Base-by-base conservation (phyloP, 192 early-diverging fungal genomes). In the Coemansia sp. region DNA sequence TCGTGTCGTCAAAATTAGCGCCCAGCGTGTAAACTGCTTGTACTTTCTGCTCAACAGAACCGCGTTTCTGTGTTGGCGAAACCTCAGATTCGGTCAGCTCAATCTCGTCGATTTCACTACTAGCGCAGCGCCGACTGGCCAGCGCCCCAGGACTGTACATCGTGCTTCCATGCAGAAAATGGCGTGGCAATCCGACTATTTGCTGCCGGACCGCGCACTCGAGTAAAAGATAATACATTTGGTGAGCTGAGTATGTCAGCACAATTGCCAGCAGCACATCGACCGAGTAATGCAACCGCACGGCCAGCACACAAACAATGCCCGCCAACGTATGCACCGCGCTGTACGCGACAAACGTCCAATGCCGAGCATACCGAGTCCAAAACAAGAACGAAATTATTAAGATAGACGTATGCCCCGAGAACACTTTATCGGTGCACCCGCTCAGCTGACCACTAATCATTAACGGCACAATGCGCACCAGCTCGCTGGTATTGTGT, bases 391-490 rank as follows among this genome's bases (percentile, higher is more conserved):
- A 81, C 51, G 83, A 78, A 5, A 79, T 60, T 12, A 71, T 56
- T 26, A 87, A 70, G 8, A 85, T 56, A 2, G 72, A 69, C 0
- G 86, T 85, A 60, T 87, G 86, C 7, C 86, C 86, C 21, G 84
- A 85, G 48, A 82, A 87, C 36, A 87, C 77, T 58, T 82, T 83
- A 70, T 87, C 83, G 5, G 84, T 83, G 67, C 86, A 87, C 18
- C 74, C 77, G 47, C 72, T 67, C 15, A 61, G 56, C 46, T 67
- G 28, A 3, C 83, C 83, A 15, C 70, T 71, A 34, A 73, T 58
- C 46, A 72, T 72, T 5, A 55, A 60, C 4, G 59, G 66, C 15
- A 74, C 47, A 10, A 71, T 56, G 14, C 24, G 47, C 2, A 62
- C 10, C 46, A 68, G 38, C 1, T 66, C 56, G 53, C 56, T 14